Base-by-base conservation (phyloP, 768 basidiomycete species). In the Rhodotorula taiwanensis region DNA sequence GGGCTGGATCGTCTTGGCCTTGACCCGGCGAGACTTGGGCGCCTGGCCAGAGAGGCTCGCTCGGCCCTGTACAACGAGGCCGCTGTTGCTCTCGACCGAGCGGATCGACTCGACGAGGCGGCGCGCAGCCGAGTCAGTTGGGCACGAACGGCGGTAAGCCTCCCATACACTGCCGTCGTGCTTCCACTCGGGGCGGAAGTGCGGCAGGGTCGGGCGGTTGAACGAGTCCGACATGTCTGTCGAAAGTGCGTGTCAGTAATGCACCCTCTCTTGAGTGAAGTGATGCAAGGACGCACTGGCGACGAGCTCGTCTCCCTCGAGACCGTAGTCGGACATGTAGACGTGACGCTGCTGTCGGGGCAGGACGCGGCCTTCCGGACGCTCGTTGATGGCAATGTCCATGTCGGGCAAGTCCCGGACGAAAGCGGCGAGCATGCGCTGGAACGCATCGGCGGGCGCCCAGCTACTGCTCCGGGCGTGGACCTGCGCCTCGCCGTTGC, bases 331-430 rank as follows among this genome's bases (percentile, higher is more conserved):
- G 4, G 62, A 41, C 58, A 60, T 53, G 42, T 59, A 51, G 41
- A 73, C 58, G 25, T 55, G 52, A 45, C 53, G 59, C 55, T 70
- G 62, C 44, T 55, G 49, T 42, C 53, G 58, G 15, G 72, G 72
- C 44, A 99, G 79, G 13, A 99, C 84, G 21, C 95, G 85, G 16
- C 94, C 89, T 77, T 98, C 95, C 1, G 92, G 87, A 77, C 86
- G 88, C 28, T 88, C 84, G 71, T 97, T 98, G 77, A 99, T 84
- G 1, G 95, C 84, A 68, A 99, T 85, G 71, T 95, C 87, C 85
- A 99, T 85, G 78, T 98, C 85, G 18, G 94, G 93, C 7, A 98
- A 81, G 84, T 91, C 73, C 3, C 49, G 42, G 28, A 72, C 59
- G 62, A 53, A 59, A 33, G 57, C 57, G 15, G 27, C 58, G 30